Conservation (phyloP, 2,329 filamentous ascomycete genomes). For the Aspergillus oerlinghausenensis region DNA sequence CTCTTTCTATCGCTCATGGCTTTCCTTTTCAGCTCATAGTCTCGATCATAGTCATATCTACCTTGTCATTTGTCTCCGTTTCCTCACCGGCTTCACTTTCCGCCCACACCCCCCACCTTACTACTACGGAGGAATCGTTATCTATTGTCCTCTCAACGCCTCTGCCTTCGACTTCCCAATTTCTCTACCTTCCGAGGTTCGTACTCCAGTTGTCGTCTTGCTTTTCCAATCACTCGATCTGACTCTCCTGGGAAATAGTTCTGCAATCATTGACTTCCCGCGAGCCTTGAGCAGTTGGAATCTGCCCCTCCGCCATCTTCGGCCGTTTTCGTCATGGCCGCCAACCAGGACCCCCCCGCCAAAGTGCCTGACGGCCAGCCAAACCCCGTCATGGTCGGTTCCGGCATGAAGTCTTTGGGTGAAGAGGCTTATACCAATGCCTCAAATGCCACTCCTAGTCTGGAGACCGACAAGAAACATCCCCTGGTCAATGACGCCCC, state of each 20-base stretch:
- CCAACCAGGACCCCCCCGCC: constrained; percentile 20
- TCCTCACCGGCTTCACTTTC: neutral
- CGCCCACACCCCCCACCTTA: neutral
- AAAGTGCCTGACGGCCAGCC: constrained; percentile 25
- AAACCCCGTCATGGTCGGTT: constrained; percentile 27
- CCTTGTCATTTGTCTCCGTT: neutral
- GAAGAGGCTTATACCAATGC: constrained; percentile 25
- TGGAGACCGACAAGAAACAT: constrained; percentile 18
- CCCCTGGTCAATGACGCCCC: constrained; percentile 17
- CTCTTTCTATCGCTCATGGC: neutral
- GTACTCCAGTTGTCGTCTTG: neutral
- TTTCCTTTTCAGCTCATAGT: neutral
- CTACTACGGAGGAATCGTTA: neutral
- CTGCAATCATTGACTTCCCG: neutral
- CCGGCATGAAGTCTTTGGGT: constrained; percentile 22
- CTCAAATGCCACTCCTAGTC: constrained; percentile 25
- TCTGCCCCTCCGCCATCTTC: neutral
- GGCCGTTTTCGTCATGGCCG: constrained; percentile 19
- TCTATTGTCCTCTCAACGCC: neutral
- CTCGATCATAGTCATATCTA: neutral
- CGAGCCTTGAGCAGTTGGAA: too few relatives aligned
- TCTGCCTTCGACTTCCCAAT: neutral
- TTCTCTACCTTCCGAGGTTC: neutral
- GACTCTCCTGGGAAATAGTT: neutral
- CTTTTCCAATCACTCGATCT: neutral